These are phyloP conservation scores for Diddensiella transvaalensis DNA, from an alignment of 805 yeast species.

Conservation along the genomic window DNA sequence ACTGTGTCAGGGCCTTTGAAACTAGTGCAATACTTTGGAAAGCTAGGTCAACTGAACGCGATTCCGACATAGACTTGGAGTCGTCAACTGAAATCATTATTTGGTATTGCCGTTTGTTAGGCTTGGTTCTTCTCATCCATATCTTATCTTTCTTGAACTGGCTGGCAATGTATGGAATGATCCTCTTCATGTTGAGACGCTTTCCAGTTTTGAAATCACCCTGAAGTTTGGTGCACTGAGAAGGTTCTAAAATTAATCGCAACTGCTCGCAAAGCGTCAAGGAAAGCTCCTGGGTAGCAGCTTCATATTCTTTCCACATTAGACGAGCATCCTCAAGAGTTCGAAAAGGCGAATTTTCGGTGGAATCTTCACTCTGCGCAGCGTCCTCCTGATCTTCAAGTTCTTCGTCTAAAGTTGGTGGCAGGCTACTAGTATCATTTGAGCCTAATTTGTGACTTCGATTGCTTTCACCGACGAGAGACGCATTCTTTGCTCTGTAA, in stretches of 20 bases:
- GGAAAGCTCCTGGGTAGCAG: constrained; percentile 82
- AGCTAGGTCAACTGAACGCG: constrained; percentile 84
- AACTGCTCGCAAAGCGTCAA: constrained; percentile 88
- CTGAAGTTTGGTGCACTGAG: constrained; percentile 86
- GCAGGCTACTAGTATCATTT: not conserved
- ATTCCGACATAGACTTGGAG: constrained; percentile 95
- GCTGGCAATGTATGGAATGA: constrained; percentile 96
- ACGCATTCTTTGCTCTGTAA: constrained; percentile 20
- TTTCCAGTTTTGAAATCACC: constrained; percentile 99
- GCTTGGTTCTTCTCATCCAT: constrained; percentile 96
- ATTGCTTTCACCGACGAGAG: constrained; percentile 22
- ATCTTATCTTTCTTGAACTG: constrained; percentile 96
- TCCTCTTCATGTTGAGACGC: constrained; percentile 93
- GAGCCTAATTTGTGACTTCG: constrained; percentile 23
- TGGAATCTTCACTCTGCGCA: constrained; percentile 27
- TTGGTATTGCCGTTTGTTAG: constrained; percentile 95
- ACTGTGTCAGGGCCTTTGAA: constrained; percentile 85
- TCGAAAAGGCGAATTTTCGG: constrained; percentile 42
- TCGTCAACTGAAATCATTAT: constrained; percentile 97
- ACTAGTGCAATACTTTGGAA: constrained; percentile 93
- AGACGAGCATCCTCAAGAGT: constrained; percentile 63
- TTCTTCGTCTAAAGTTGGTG: no score
- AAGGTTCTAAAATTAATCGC: constrained; percentile 89
- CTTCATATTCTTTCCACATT: constrained; percentile 79
- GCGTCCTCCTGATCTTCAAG: constrained; percentile 29